These are phyloP conservation scores for Fistulina hepatica DNA, from an alignment of 1,284 basidiomycete species.

Conservation along the genomic window DNA sequence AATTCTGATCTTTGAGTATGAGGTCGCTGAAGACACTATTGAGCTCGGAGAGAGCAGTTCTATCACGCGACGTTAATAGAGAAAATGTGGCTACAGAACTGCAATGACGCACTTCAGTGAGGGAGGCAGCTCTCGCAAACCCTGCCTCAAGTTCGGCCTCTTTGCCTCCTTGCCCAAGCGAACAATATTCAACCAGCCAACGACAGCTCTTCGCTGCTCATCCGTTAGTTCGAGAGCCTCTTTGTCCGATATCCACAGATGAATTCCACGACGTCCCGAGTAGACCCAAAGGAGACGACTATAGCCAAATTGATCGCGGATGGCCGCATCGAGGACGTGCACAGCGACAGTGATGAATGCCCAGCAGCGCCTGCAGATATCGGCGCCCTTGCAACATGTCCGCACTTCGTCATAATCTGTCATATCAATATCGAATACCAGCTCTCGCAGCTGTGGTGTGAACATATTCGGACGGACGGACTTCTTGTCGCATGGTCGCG, in stretches of 20 bases:
- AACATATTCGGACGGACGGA: constrained; percentile 70
- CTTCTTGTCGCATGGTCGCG: constrained; percentile 84
- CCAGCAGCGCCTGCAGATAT: constrained; percentile 93
- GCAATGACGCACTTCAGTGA: constrained; percentile 47
- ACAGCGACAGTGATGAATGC: constrained; percentile 90
- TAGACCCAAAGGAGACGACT: constrained; percentile 91
- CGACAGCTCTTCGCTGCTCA: constrained; percentile 80
- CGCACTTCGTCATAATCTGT: constrained; percentile 97
- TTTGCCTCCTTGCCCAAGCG: constrained; percentile 74
- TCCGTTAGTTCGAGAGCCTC: constrained; percentile 86
- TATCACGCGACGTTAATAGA: constrained; percentile 18
- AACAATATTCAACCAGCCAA: constrained; percentile 81
- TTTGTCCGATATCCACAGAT: constrained; percentile 93
- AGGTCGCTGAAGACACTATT: constrained; percentile 53
- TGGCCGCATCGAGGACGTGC: constrained; percentile 69
- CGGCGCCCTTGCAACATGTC: constrained; percentile 89
- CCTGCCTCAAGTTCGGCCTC: constrained; percentile 68
- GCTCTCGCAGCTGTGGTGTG: constrained; percentile 75
- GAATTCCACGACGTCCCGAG: constrained; percentile 95
- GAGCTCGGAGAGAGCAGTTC: constrained; percentile 44
- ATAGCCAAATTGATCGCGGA: constrained; percentile 84
- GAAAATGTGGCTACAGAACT: constrained; percentile 1
- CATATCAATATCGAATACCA: constrained; percentile 99
- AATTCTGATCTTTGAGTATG: constrained; percentile 80
- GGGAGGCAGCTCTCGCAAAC: constrained; percentile 51